Evolutionary conservation across 345 rosid species (phyloP).

Genomic region (Arabidopsis arenosa): DNA sequence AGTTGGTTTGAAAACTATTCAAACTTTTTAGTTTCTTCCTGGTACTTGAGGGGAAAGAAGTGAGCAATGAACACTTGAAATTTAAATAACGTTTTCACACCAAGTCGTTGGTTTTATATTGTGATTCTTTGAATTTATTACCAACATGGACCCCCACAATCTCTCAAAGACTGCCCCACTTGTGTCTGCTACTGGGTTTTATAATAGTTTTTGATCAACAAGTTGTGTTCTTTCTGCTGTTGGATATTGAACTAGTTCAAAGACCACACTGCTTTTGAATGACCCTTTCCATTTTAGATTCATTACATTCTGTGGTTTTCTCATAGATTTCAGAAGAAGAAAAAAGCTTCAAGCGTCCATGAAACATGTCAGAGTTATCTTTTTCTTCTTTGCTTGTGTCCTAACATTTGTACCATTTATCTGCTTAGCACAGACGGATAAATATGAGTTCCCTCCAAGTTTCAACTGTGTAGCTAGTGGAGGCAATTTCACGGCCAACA

Average conservation of each 20-base stretch:
- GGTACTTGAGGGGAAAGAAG: slow-evolving; percentile 9
- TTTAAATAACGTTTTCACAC: background rate
- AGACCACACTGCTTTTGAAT: background rate
- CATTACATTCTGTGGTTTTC: background rate
- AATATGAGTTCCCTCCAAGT: background rate
- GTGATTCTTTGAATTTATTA: background rate
- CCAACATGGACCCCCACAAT: slow-evolving; percentile 12
- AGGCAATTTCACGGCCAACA: slow-evolving; percentile 33
- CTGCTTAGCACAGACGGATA: slow-evolving; percentile 26
- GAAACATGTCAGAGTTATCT: slow-evolving; percentile 2
- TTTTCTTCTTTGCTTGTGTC: slow-evolving; percentile 18
- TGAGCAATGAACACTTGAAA: slow-evolving; percentile 1
- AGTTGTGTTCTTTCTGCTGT: slow-evolving; percentile 23
- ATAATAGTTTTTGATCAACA: background rate
- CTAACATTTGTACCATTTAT: slow-evolving; percentile 17
- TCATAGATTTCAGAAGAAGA: background rate
- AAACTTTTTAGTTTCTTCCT: background rate
- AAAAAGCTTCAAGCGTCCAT: slow-evolving; percentile 13
- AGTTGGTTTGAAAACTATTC: background rate
- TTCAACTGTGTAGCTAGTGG: slow-evolving; percentile 26
- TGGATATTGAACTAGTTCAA: background rate
- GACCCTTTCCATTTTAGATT: no score
- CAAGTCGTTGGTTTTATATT: slow-evolving; percentile 8
- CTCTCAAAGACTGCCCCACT: slow-evolving; percentile 20
- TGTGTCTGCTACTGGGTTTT: slow-evolving; percentile 10